Base-by-base conservation (phyloP, 2,329 filamentous ascomycete genomes). In the Alternaria gansuensis region DNA sequence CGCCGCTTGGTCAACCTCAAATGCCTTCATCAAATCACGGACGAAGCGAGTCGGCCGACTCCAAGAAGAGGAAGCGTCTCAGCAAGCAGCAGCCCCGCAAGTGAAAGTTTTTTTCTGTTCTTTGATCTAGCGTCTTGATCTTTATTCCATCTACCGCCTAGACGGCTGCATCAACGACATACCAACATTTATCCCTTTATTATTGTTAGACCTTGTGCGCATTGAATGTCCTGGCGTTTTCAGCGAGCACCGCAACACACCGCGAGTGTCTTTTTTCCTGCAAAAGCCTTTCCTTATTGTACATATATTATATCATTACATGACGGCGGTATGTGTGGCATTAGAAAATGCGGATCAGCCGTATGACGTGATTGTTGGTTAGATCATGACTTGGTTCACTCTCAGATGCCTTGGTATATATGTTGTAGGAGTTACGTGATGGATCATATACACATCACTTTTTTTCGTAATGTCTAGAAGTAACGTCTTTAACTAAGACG, bases 21-120 rank as follows among this genome's bases (percentile, higher is more conserved):
- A 51, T 39, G 13, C 54, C 29, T 7, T 39, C 39, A 6, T 53
- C 69, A 14, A 65, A 60, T 48, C 74, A 76, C 54, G 59, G 62
- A 46, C 64, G 75, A 49, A 76, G 63, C 55, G 72, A 70, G 34
- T 75, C 71, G 9, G 66, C 66, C 2, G 76, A 77, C 51, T 77
- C 73, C 13, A 73, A 75, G 54, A 73, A 72, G 66, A 70, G 74
- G 51, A 77, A 73, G 60, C 71, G 73, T 57, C 62, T 78, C 11
- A 76, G 71, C 39, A 78, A 78, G 71, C 72, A 36, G 64, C 68
- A 55, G 71, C 72, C 44, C 21, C 65, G 66, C 58, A 69, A 68
- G 54, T 70, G 68, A 64, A 62, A 37, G 37, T 13, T 29, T 9
- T 34, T 11, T 17, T 23, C 21, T 21, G 23, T 40, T 10, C 10